phyloP scores from a whole-genome alignment of 345 rosid species.

The Nasturtium officinale region DNA sequence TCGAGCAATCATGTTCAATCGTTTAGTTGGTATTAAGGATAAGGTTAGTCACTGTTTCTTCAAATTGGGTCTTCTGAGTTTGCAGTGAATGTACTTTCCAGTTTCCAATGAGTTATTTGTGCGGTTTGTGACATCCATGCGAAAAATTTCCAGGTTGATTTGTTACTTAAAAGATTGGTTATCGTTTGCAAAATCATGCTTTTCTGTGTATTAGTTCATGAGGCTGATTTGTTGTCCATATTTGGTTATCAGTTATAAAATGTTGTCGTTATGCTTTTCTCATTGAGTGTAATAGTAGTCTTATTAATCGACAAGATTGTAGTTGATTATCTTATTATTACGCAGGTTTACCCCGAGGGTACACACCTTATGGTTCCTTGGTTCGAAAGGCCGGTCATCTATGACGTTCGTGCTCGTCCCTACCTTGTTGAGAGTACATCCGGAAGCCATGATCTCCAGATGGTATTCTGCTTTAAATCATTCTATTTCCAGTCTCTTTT shows the following conservation, averaged over 20 bases:
- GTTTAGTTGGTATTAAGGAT: constrained; percentile 41
- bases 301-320: background rate
- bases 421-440: constrained; percentile 86
- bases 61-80: background rate
- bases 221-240: background rate
- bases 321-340: background rate
- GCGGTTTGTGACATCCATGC: background rate
- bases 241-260: background rate
- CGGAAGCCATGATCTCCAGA: constrained; percentile 95
- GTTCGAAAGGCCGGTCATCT: constrained; percentile 84
- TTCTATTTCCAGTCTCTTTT: constrained; percentile 3
- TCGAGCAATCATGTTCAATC: constrained; percentile 46
- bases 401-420: constrained; percentile 90
- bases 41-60: constrained; percentile 33
- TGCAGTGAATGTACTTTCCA: background rate
- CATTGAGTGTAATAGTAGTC: background rate
- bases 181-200: background rate
- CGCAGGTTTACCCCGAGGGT: constrained; percentile 90
- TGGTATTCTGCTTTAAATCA: constrained; percentile 49
- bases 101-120: background rate
- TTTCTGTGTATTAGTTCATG: background rate
- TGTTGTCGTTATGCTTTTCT: background rate
- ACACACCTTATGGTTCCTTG: constrained; percentile 88
- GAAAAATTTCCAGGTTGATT: background rate
- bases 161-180: background rate